Evolutionary conservation across 2,329 filamentous ascomycete species (phyloP), one percentile per base, ranked within the genome.

Genomic region (Pseudogymnoascus sp.): DNA sequence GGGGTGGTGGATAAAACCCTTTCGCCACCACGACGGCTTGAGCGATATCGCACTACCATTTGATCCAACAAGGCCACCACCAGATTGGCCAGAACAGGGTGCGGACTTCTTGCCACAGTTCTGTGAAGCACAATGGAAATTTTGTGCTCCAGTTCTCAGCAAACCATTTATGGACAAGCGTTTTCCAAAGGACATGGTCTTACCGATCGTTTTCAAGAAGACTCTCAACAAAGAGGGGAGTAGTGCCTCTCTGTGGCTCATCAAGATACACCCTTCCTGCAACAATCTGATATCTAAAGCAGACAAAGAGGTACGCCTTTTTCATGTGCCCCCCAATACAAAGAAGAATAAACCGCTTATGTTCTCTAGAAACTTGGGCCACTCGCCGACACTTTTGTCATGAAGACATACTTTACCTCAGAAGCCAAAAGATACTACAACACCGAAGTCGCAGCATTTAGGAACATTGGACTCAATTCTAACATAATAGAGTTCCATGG

Each of bases 401-500:
- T 73, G 16, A 72, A 73, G 63, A 68, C 63, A 35, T 74, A 72
- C 61, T 46, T 67, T 11, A 64, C 38, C 7, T 62, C 60, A 8
- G 63, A 68, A 37, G 69, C 63, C 8, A 62, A 70, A 60, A 35
- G 6, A 24, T 63, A 66, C 19, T 72, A 72, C 62, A 64, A 67
- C 6, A 61, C 68, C 26, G 70, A 74, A 68, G 65, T 70, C 33
- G 68, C 66, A 35, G 69, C 66, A 0, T 73, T 72, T 61, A 60
- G 65, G 19, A 68, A 64, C 26, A 31, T 31, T 3, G 28, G 28
- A 31, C 53, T 68, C 16, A 62, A 59, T 4, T 56, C 67, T 4
- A 68, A 65, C 60, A 67, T 75, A 8, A 70, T 74, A 16, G 61
- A 62, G 3, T 73, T 71, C 64, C 70, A 65, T 62, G 70, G 70